These are phyloP conservation scores for Blepharisma japonicum DNA, from an alignment of 73 alveolate genomes.

Conservation along the genomic window DNA sequence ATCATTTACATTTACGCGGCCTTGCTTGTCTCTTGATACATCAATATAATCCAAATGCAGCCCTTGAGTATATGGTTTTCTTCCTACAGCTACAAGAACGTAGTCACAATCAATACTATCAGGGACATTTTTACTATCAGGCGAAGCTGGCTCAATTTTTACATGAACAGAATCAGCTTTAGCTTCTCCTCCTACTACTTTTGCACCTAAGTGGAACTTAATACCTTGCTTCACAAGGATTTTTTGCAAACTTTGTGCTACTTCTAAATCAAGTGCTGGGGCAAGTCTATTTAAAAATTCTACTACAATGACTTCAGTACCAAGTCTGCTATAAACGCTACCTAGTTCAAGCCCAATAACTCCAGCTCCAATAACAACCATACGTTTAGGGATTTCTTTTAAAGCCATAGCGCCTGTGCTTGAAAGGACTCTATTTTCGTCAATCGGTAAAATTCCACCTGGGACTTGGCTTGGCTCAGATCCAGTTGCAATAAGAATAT, in stretches of 20 bases:
- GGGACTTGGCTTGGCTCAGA: conserved; percentile 92
- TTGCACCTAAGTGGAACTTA: conserved; percentile 77
- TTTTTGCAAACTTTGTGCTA: conserved; percentile 73
- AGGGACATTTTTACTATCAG: not conserved
- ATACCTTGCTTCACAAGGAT: conserved; percentile 90
- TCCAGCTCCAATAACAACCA: conserved; percentile 96
- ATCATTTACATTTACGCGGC: conserved; percentile 46
- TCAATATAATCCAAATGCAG: conserved; percentile 75
- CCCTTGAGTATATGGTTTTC: conserved; percentile 85
- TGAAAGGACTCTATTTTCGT: conserved; percentile 55
- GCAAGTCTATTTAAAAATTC: conserved; percentile 80
- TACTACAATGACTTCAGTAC: conserved; percentile 90
- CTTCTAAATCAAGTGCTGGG: conserved; percentile 81
- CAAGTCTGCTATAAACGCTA: conserved; percentile 87
- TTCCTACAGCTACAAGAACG: conserved; percentile 85
- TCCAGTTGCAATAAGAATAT: conserved; percentile 88
- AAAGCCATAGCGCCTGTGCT: conserved; percentile 82
- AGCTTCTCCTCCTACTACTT: conserved; percentile 77
- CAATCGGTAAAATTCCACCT: conserved; percentile 43
- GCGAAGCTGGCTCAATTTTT: conserved; percentile 46
- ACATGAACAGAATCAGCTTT: conserved; percentile 59
- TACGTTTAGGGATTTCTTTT: conserved; percentile 81
- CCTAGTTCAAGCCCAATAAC: conserved; percentile 97
- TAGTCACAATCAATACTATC: conserved; percentile 63
- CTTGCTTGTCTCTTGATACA: conserved; percentile 57